Evolutionary conservation across 2,329 filamentous ascomycete genomes (phyloP).

Genomic region (Calonectria multiphialidica): DNA sequence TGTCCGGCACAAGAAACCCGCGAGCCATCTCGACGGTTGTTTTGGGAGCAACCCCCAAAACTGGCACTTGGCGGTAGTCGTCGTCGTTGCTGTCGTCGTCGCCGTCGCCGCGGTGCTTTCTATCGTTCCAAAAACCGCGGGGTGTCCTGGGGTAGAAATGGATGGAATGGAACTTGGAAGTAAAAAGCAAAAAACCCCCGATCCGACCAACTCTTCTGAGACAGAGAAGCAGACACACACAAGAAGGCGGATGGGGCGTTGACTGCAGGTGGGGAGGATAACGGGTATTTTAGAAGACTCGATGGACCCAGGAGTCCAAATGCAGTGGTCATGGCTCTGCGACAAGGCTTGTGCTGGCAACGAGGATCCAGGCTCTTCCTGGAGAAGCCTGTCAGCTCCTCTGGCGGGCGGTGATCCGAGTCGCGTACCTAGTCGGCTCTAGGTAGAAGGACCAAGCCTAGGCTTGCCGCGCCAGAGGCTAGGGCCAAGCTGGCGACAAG

Average conservation of each 20-base stretch:
- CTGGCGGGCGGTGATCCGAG: conserved; percentile 35
- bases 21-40: conserved; percentile 30
- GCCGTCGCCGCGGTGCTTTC: background rate
- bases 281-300: conserved; percentile 10
- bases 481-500: conserved; percentile 1
- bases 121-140: background rate
- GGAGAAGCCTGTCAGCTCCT: conserved; percentile 32
- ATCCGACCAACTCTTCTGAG: conserved; percentile 13
- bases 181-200: conserved; percentile 14
- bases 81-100: background rate
- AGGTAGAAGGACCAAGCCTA: background rate
- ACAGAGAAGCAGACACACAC: conserved; percentile 14
- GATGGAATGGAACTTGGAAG: background rate
- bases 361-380: conserved; percentile 28
- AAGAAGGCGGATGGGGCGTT: conserved; percentile 19
- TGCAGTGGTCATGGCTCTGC: conserved; percentile 6
- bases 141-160: background rate
- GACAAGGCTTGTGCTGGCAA: conserved; percentile 7
- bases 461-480: conserved; percentile 16
- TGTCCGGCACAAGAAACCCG: conserved; percentile 40
- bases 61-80: background rate
- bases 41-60: background rate
- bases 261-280: conserved; percentile 14
- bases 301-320: background rate
- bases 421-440: conserved; percentile 31